These are phyloP conservation scores for Botrytis aclada DNA, from an alignment of 2,329 filamentous ascomycete genomes.

Conservation along the genomic window DNA sequence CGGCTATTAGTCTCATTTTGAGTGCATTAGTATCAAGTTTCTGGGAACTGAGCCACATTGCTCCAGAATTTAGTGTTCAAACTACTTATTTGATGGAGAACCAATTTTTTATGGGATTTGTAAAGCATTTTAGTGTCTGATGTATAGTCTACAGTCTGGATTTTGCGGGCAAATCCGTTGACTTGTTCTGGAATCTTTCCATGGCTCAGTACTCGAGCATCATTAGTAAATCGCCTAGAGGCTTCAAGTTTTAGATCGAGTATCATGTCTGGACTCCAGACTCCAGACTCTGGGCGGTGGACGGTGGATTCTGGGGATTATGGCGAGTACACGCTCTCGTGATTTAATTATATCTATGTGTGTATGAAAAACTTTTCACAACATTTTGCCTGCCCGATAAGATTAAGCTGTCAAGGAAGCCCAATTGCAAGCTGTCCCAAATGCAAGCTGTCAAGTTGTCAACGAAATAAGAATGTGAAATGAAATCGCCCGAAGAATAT, in stretches of 20 bases:
- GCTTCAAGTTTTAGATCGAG: background rate
- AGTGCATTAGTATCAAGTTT: background rate
- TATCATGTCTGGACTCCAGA: background rate
- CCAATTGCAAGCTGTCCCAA: background rate
- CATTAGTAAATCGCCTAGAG: background rate
- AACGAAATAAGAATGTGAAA: background rate
- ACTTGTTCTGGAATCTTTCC: constrained; percentile 4
- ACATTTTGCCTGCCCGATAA: background rate
- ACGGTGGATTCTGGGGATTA: background rate
- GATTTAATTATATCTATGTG: background rate
- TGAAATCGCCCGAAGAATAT: background rate
- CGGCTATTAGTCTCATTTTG: constrained; percentile 5
- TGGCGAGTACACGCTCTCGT: background rate
- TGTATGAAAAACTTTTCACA: background rate
- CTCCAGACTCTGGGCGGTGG: background rate
- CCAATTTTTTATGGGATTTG: background rate
- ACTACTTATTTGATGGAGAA: background rate
- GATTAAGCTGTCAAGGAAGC: background rate
- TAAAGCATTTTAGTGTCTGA: background rate
- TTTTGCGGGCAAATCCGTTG: background rate
- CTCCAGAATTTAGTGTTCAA: background rate
- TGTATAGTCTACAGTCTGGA: background rate
- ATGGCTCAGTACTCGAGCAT: too few species aligned
- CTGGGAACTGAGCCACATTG: background rate
- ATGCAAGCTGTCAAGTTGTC: background rate